Evolutionary conservation across 225 moss, liverwort and hornwort species (phyloP), one percentile per base, ranked within the genome.

Genomic region (Neckera pumila): DNA sequence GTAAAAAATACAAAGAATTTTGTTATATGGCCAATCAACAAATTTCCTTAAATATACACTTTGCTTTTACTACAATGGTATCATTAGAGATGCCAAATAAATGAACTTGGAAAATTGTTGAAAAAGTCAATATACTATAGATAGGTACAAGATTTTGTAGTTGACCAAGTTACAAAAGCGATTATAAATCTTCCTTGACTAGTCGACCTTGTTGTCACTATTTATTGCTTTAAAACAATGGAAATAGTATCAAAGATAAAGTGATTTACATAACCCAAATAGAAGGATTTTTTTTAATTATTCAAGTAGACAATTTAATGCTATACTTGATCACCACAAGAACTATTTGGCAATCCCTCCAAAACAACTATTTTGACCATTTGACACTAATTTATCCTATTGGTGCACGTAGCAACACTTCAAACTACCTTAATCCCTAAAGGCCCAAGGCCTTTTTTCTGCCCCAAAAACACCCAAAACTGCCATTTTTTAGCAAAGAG

Each of bases 381-480:
- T 33, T 43, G 27, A 49, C 75, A 31, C 20, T 51, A 0, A 33
- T 49, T 75, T 20, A 2, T 7, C 21, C 3, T 21, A 8, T 13
- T 33, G 8, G 3, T 51, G 10, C 8, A 1, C 0, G 0, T 21
- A 21, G 5, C 53, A 34, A 5, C 51, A 53, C 33, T 36, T 7
- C 8, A 34, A 76, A 34, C 34, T 22, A 13, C 34, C 7, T 51
- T 13, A 21, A n/a, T n/a, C n/a, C n/a, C n/a, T n/a, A n/a, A n/a
- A n/a, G n/a, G n/a, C n/a, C n/a, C n/a, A n/a, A n/a, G n/a, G n/a
- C n/a, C n/a, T n/a, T n/a, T n/a, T n/a, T n/a, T n/a, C n/a, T n/a
- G n/a, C n/a, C n/a, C n/a, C n/a, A n/a, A n/a, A n/a, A n/a, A n/a
- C n/a, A n/a, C n/a, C n/a, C n/a, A n/a, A n/a, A n/a, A n/a, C n/a